These are phyloP conservation scores for Saturnispora serradocipensis DNA, from an alignment of 805 yeast genomes.

Conservation along the genomic window DNA sequence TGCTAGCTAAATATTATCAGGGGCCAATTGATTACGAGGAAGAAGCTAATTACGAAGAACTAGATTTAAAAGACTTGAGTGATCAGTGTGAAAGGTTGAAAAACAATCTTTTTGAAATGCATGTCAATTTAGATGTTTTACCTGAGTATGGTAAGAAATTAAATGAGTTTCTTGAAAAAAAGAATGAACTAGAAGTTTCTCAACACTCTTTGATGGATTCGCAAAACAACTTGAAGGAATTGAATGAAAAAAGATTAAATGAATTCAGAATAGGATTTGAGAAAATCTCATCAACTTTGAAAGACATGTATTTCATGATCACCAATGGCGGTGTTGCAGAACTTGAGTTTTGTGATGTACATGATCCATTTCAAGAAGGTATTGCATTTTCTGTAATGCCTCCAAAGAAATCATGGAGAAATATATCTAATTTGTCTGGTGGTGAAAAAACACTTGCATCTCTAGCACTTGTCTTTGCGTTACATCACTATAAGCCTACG, in stretches of 20 bases:
- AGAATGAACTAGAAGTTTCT: constrained; percentile 58
- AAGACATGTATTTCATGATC: constrained; percentile 97
- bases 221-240: constrained; percentile 43
- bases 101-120: constrained; percentile 43
- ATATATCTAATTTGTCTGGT: constrained; percentile 89
- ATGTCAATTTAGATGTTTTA: constrained; percentile 64
- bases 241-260: constrained; percentile 64
- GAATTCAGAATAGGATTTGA: constrained; percentile 94
- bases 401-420: constrained; percentile 96
- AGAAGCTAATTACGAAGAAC: constrained; percentile 38
- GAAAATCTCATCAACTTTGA: constrained; percentile 74
- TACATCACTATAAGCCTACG: constrained; percentile 93
- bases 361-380: constrained; percentile 98
- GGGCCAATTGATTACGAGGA: constrained; percentile 31
- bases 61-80: constrained; percentile 42
- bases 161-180: constrained; percentile 54
- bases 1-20: constrained; percentile 14
- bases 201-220: constrained; percentile 28
- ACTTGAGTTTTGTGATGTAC: constrained; percentile 84
- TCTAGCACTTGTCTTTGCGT: constrained; percentile 88
- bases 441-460: constrained; percentile 97
- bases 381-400: constrained; percentile 97
- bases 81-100: constrained; percentile 47
- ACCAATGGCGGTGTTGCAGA: constrained; percentile 99
- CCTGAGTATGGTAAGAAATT: constrained; percentile 66